Evolutionary conservation across 768 basidiomycete species (phyloP).

Genomic region (Mycena sanguinolenta): DNA sequence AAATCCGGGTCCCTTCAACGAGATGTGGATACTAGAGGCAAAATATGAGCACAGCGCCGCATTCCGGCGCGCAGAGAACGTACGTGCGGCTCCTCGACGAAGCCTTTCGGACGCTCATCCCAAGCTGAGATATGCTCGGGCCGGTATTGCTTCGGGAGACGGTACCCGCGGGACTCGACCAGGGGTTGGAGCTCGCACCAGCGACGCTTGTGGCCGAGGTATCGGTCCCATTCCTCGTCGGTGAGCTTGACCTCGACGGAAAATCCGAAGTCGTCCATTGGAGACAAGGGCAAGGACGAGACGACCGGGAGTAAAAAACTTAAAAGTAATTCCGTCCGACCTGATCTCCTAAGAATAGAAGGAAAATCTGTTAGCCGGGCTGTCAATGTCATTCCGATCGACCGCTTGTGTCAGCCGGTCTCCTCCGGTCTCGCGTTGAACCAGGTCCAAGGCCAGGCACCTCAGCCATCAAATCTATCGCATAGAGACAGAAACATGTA

Average conservation of each 20-base stretch:
- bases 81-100: constrained; percentile 29
- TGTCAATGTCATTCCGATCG: background rate
- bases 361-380: background rate
- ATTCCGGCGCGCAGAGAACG: background rate
- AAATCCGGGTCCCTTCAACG: constrained; percentile 31
- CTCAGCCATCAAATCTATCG: too few relatives aligned
- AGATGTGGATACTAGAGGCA: constrained; percentile 33
- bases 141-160: constrained; percentile 25
- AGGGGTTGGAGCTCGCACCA: constrained; percentile 37
- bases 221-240: constrained; percentile 8
- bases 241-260: constrained; percentile 33
- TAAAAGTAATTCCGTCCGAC: background rate
- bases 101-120: constrained; percentile 30
- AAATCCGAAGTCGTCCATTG: constrained; percentile 35
- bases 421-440: too few relatives aligned
- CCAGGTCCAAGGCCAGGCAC: too few relatives aligned
- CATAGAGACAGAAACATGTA: too few relatives aligned
- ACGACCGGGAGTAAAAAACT: too few relatives aligned
- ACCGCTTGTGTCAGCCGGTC: too few relatives aligned
- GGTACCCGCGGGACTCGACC: constrained; percentile 35
- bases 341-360: background rate
- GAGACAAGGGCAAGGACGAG: constrained; percentile 4
- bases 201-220: constrained; percentile 34
- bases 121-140: constrained; percentile 33
- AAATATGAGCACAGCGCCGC: background rate